Evolutionary conservation across 2,329 filamentous ascomycete genomes (phyloP), one percentile per base, ranked within the genome.

Genomic region (Talaromyces atroroseus): DNA sequence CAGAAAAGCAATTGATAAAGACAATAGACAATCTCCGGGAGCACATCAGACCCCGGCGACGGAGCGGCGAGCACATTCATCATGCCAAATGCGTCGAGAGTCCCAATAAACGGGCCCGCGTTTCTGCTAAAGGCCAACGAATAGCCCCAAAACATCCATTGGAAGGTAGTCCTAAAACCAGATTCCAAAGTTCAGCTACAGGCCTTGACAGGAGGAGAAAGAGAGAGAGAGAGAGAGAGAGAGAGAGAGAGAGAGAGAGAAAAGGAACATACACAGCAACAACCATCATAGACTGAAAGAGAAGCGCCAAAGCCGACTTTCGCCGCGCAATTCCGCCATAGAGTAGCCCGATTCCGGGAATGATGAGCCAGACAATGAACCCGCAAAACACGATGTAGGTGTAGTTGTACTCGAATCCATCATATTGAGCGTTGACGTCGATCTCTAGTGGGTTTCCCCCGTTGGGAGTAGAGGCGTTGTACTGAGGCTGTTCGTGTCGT

Each of bases 91-190:
- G 85, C 82, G 52, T 75, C 75, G 52, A 87, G 66, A 62, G 84
- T 78, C 18, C 84, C 84, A 61, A 87, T 86, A 69, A 85, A 87
- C 1, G 81, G 75, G 8, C 79, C 79, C 1, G 80, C 83, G 21
- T 80, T 80, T 52, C 82, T 75, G 2, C 81, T 82, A 67, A 85
- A 87, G 23, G 83, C 79, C 7, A 87, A 72, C 0, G 79, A 81
- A 69, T 85, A 87, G 2, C 84, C 84, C 81, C 79, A 86, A 67
- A 86, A 86, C 69, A 85, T 81, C 79, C 80, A 83, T 63, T 76
- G 72, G 29, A 75, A 81, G 2, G 76, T 71, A 12, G 68, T 74
- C 54, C 60, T 61, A 46, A 12, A 14, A 36, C 14, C 8, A 16
- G 14, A 16, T 23, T 18, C 8, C 11, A 7, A 20, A 51, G n/a